Evolutionary conservation across 148 eudicot genomes (phyloP).

Genomic region (Rhododendron molle): DNA sequence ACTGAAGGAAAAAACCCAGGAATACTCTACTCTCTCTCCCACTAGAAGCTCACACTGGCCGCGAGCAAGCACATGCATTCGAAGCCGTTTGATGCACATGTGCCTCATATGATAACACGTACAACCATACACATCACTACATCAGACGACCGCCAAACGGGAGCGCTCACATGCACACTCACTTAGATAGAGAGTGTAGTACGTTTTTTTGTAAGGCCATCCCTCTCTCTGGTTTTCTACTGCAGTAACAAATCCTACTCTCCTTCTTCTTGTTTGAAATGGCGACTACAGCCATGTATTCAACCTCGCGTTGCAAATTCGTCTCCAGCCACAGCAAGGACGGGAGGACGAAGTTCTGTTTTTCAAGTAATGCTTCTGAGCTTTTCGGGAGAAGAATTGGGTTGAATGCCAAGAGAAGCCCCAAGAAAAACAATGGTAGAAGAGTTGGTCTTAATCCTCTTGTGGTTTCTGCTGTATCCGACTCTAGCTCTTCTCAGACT

Average conservation of each 20-base stretch:
- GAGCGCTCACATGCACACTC: neutral
- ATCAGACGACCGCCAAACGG: neutral
- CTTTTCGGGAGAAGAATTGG: neutral
- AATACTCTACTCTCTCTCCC: neutral
- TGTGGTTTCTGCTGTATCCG: constrained; percentile 77
- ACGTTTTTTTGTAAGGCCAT: neutral
- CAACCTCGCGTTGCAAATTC: neutral
- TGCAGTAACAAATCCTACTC: neutral
- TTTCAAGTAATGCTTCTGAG: neutral
- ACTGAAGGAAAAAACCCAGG: neutral
- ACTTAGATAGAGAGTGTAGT: neutral
- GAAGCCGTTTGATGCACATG: neutral
- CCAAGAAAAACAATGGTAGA: neutral
- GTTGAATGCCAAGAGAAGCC: neutral
- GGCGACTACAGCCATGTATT: neutral
- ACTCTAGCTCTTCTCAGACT: constrained; percentile 84
- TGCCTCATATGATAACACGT: neutral
- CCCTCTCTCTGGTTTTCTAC: neutral
- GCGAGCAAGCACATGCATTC: neutral
- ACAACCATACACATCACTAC: neutral
- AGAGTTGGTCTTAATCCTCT: constrained; percentile 8
- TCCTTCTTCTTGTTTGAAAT: neutral
- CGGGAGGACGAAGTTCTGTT: neutral
- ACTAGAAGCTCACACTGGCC: neutral
- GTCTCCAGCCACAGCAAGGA: neutral